Conservation (phyloP, 164 flowering plant species). For the Akebia trifoliata region DNA sequence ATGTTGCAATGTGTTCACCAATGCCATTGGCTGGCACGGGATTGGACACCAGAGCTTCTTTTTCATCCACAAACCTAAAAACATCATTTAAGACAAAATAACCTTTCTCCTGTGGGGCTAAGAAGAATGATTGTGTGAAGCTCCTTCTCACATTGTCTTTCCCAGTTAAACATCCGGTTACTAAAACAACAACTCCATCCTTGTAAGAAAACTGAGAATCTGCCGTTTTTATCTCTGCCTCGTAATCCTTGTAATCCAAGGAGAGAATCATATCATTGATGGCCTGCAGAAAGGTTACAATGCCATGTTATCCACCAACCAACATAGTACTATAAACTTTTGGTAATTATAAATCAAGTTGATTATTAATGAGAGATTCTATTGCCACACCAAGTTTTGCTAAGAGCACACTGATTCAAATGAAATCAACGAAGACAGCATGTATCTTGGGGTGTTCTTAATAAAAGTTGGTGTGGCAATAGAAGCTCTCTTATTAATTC, state of each 20-base stretch:
- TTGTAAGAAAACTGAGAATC: conserved; percentile 64
- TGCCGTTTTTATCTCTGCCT: conserved; percentile 66
- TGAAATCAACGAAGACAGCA: no score
- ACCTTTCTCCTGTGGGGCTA: conserved; percentile 82
- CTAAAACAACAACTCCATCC: conserved; percentile 59
- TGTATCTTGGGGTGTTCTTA: no score
- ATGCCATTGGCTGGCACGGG: conserved; percentile 17
- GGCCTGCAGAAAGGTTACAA: conserved; percentile 34
- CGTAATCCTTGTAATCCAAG: conserved; percentile 41
- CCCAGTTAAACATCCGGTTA: conserved; percentile 61
- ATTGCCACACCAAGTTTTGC: no score
- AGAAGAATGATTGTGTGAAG: conserved; percentile 66
- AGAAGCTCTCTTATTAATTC: no score
- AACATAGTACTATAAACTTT: no score
- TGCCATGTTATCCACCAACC: neutral
- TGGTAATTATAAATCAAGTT: no score
- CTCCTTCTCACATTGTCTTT: conserved; percentile 46
- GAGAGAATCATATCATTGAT: conserved; percentile 68
- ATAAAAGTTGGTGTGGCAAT: no score
- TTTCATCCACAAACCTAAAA: conserved; percentile 54
- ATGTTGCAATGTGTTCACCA: conserved; percentile 17
- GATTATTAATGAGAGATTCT: no score
- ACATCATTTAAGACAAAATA: conserved; percentile 75
- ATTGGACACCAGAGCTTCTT: conserved; percentile 16
- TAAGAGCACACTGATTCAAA: no score